These are phyloP conservation scores for Boletus coccyginus DNA, from an alignment of 768 basidiomycete genomes.

Conservation along the genomic window DNA sequence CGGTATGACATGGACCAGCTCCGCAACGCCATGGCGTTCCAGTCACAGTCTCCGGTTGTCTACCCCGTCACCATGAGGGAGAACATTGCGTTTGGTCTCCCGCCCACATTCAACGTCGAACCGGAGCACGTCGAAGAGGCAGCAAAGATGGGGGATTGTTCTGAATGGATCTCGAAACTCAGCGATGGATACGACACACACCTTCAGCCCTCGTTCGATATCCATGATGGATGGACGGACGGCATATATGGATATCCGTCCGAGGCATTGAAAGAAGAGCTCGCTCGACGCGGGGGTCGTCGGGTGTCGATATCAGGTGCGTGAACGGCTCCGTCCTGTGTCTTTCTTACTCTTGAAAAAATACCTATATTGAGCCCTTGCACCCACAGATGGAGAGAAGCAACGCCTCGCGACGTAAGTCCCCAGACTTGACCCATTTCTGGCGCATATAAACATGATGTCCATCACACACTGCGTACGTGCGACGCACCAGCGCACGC, in stretches of 20 bases:
- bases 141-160: conserved; percentile 30
- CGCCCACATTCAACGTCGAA: conserved; percentile 7
- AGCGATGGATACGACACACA: conserved; percentile 30
- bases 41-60: conserved; percentile 48
- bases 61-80: conserved; percentile 48
- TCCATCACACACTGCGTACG: too few species aligned
- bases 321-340: not conserved
- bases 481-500: conserved; percentile 36
- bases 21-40: conserved; percentile 42
- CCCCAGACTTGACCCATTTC: not conserved
- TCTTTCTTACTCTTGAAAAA: not conserved
- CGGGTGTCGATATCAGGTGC: conserved; percentile 23
- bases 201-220: conserved; percentile 26
- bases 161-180: conserved; percentile 34
- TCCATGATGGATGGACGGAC: conserved; percentile 20
- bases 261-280: conserved; percentile 16
- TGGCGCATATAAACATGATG: too few species aligned
- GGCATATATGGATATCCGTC: conserved; percentile 21
- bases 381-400: conserved; percentile 39
- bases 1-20: conserved; percentile 40
- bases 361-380: not conserved
- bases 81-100: conserved; percentile 38
- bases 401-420: conserved; percentile 51
- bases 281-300: conserved; percentile 22
- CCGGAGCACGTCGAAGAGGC: conserved; percentile 29